These are phyloP conservation scores for Schoenoplectus tabernaemontani DNA, from an alignment of 202 grass and related monocot species.

Conservation along the genomic window DNA sequence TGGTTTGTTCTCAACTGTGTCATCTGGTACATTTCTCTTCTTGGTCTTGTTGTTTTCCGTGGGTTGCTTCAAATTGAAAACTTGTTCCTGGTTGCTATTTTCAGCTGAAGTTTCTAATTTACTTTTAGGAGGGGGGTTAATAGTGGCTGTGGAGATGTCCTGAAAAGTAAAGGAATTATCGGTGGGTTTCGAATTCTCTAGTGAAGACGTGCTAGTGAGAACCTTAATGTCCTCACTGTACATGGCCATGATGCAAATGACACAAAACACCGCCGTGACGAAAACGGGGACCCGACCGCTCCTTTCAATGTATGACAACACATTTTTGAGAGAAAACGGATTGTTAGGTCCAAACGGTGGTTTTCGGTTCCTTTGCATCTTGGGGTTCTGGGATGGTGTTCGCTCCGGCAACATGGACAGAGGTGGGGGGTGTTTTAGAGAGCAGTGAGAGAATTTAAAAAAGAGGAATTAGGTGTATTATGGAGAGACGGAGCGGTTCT, in stretches of 20 bases:
- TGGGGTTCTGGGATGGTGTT: not conserved
- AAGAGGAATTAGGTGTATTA: not conserved
- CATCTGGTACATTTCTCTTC: not conserved
- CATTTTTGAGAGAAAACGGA: slow-evolving; percentile 28
- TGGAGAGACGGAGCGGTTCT: not conserved
- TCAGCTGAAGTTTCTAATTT: not conserved
- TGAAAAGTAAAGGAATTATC: slow-evolving; percentile 10
- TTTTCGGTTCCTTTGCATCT: slow-evolving; percentile 46
- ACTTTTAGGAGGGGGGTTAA: not conserved
- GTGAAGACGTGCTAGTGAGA: slow-evolving; percentile 32
- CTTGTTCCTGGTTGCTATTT: not conserved
- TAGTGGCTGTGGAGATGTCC: slow-evolving; percentile 10
- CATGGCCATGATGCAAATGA: slow-evolving; percentile 68
- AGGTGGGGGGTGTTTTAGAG: too few species aligned
- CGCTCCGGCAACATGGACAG: not conserved
- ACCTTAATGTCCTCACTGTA: slow-evolving; percentile 83
- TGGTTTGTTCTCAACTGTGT: slow-evolving; percentile 30
- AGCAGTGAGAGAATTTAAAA: not conserved
- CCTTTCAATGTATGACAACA: slow-evolving; percentile 38
- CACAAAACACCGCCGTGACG: slow-evolving; percentile 51
- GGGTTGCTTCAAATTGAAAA: not conserved
- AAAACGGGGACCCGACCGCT: slow-evolving; percentile 65
- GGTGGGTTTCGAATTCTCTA: not conserved
- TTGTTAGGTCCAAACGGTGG: slow-evolving; percentile 30
- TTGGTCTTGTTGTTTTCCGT: slow-evolving; percentile 7